Evolutionary conservation across 257 asterid genomes (phyloP).

Genomic region (Solanum rostratum): DNA sequence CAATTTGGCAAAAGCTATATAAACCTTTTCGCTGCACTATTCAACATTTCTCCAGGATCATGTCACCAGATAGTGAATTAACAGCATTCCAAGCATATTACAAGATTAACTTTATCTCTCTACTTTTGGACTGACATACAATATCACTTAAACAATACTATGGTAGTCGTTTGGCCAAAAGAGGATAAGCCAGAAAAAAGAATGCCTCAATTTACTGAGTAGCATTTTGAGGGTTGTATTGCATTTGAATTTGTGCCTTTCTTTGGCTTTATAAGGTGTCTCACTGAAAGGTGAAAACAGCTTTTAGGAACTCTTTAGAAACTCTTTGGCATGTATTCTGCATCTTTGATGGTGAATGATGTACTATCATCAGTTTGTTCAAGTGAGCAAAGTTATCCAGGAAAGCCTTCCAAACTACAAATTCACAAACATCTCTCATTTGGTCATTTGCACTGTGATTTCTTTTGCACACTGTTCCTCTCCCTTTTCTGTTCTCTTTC

Average conservation of each 20-base stretch:
- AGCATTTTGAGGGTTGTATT: not conserved
- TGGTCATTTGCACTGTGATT: not conserved
- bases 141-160: not conserved
- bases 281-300: not conserved
- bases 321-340: not conserved
- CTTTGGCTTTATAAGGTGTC: not conserved
- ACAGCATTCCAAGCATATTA: not conserved
- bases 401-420: not conserved
- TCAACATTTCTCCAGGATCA: not conserved
- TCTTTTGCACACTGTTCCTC: not conserved
- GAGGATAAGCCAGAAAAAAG: not conserved
- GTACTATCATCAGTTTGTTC: not conserved
- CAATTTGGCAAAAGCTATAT: not conserved
- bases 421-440: not conserved
- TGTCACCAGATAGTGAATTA: not conserved
- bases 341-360: not conserved
- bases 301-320: not conserved
- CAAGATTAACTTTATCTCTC: not conserved
- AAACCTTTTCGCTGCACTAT: not conserved
- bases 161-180: not conserved
- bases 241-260: not conserved
- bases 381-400: not conserved
- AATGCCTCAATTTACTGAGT: not conserved
- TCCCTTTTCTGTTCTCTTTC: not conserved
- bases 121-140: not conserved